phyloP scores from a whole-genome alignment of 352 stramenopile genomes.

The Phytophthora constricta region DNA sequence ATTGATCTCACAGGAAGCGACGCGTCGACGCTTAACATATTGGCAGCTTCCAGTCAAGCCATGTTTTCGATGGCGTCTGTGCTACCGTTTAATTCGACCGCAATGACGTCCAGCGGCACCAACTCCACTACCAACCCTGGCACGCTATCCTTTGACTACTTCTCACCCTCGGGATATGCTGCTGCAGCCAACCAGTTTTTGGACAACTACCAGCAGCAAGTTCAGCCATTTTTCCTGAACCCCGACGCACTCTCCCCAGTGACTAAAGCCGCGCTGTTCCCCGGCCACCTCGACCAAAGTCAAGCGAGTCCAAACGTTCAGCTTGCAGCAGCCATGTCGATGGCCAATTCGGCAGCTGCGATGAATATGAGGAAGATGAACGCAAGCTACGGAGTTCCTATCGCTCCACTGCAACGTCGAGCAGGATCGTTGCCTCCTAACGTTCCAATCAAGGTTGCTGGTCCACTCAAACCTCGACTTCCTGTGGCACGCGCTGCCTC shows the following conservation, averaged over 20 bases:
- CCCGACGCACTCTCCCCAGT: slow-evolving; percentile 48
- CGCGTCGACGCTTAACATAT: slow-evolving; percentile 38
- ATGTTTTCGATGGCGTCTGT: slow-evolving; percentile 35
- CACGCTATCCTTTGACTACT: slow-evolving; percentile 52
- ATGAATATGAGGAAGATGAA: slow-evolving; percentile 71
- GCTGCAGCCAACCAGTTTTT: slow-evolving; percentile 40
- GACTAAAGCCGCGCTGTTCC: slow-evolving; percentile 41
- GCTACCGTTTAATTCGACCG: slow-evolving; percentile 3
- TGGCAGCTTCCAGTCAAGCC: slow-evolving; percentile 21
- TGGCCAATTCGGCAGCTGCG: slow-evolving; percentile 60
- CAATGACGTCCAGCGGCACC: background rate
- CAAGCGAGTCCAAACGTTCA: slow-evolving; percentile 44
- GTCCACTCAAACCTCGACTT: slow-evolving; percentile 55
- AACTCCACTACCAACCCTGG: slow-evolving; percentile 1
- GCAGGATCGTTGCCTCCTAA: slow-evolving; percentile 31
- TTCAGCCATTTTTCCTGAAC: slow-evolving; percentile 55
- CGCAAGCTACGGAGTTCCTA: slow-evolving; percentile 55
- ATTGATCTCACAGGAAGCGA: slow-evolving; percentile 33
- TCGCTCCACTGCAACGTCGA: slow-evolving; percentile 49
- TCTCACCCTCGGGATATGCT: slow-evolving; percentile 61
- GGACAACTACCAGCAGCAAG: slow-evolving; percentile 40
- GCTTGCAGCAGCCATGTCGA: slow-evolving; percentile 52
- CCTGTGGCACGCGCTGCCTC: slow-evolving; percentile 32
- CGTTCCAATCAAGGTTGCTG: slow-evolving; percentile 30
- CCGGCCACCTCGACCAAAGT: slow-evolving; percentile 23